phyloP scores from a whole-genome alignment of 148 eudicot species.

The Nepenthes gracilis region DNA sequence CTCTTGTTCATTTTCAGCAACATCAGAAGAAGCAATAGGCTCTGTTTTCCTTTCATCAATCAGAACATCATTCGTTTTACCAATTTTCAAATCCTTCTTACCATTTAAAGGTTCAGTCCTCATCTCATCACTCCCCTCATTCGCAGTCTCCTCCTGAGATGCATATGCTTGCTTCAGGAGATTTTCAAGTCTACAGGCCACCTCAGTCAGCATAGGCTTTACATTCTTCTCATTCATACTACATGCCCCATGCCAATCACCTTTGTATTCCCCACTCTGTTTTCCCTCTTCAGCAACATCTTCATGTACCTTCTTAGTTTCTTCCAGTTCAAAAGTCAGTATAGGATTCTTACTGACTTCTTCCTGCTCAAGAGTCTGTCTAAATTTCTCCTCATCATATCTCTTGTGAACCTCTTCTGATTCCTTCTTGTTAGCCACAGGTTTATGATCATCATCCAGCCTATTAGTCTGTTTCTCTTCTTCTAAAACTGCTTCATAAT shows the following conservation, averaged over 20 bases:
- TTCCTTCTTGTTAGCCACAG: not conserved
- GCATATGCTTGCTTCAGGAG: slow-evolving; percentile 6
- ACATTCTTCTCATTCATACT: too few relatives aligned
- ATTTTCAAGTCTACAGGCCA: too few relatives aligned
- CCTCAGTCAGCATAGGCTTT: too few relatives aligned
- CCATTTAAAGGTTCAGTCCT: slow-evolving; percentile 4
- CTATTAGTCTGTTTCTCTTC: slow-evolving; percentile 8
- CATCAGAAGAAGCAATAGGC: slow-evolving; percentile 13
- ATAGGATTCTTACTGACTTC: not conserved
- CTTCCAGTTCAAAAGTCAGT: slow-evolving; percentile 10
- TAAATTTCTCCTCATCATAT: slow-evolving; percentile 4
- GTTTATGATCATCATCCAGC: slow-evolving; percentile 5
- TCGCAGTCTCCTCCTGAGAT: slow-evolving; percentile 9
- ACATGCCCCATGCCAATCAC: too few relatives aligned
- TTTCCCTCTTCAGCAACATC: slow-evolving; percentile 4
- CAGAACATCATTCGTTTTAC: slow-evolving; percentile 3
- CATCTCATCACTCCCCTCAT: slow-evolving; percentile 5
- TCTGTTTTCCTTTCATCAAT: slow-evolving; percentile 14
- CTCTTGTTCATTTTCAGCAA: slow-evolving; percentile 10
- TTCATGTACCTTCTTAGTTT: slow-evolving; percentile 8
- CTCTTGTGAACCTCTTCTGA: slow-evolving; percentile 5
- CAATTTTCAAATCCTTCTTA: slow-evolving; percentile 5
- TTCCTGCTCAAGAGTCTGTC: slow-evolving; percentile 8
- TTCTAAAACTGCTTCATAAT: not conserved
- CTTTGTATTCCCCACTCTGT: too few relatives aligned